Evolutionary conservation across 2,329 filamentous ascomycete genomes (phyloP), one percentile per base, ranked within the genome.

Genomic region (Sclerotinia nivalis): DNA sequence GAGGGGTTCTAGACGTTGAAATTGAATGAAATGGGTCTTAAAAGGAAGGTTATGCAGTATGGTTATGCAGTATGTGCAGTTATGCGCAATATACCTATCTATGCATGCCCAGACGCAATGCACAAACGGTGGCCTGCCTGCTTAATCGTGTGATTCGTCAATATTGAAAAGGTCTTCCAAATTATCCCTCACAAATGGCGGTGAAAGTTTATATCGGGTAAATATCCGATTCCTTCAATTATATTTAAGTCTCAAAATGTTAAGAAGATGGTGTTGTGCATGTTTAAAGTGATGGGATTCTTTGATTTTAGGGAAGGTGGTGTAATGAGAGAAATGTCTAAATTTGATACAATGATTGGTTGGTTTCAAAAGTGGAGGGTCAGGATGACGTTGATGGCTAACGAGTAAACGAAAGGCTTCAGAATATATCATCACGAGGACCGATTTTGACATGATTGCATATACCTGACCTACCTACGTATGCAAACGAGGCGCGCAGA

Each of bases 371-470:
- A 68, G 45, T 62, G 55, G 34, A 28, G 55, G 56, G 45, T n/a
- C 28, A 49, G 52, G 20, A 60, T 68, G 55, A 61, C 55, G 66
- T 68, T 61, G 43, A 12, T 18, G 18, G 20, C 6, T 52, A n/a
- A 49, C 40, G 52, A n/a, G n/a, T 18, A 13, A 25, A 25, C 10
- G 1, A 2, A 25, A 52, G 55, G 12, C 55, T n/a, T 9, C 31
- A 34, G 20, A 58, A 18, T 13, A 31, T 37, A 55, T 45, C 37
- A 67, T 67, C 65, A 67, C 67, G 49, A 40, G 67, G 43, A 62
- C 66, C 4, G n/a, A 54, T 37, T 68, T 61, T 28, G 56, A 68
- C 62, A 50, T 45, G 49, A 43, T 34, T 65, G 67, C 67, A 55
- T 69, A 55, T 22, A 15, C 22, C 34, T 56, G n/a, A 43, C 13